Evolutionary conservation across 495 filamentous ascomycete species (phyloP).

Genomic region (Apodospora peruviana): DNA sequence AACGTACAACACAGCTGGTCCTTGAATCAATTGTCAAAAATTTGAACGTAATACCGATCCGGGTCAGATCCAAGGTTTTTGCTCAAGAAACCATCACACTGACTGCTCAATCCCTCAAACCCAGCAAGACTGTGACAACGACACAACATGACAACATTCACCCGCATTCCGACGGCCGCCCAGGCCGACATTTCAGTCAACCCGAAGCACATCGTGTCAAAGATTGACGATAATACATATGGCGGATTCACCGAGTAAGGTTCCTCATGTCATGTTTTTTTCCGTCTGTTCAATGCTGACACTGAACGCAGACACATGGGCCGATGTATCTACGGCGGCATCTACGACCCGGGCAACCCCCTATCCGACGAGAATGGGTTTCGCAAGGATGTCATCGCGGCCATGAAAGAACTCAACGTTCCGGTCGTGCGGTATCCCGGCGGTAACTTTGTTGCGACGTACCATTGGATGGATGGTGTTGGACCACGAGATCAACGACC

Average conservation of each 20-base stretch:
- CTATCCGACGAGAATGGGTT: slow-evolving; percentile 71
- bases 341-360: slow-evolving; percentile 67
- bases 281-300: background rate
- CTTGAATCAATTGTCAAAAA: too few relatives aligned
- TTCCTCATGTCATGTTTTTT: background rate
- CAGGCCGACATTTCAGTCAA: background rate
- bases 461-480: slow-evolving; percentile 77
- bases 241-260: slow-evolving; percentile 37
- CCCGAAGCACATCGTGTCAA: background rate
- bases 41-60: too few relatives aligned
- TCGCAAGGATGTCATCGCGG: slow-evolving; percentile 66
- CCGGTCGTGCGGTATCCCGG: slow-evolving; percentile 76
- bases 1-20: too few relatives aligned
- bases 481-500: slow-evolving; percentile 64
- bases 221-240: slow-evolving; percentile 15
- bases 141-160: background rate
- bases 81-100: too few relatives aligned
- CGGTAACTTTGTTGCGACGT: slow-evolving; percentile 76
- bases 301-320: slow-evolving; percentile 62
- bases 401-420: slow-evolving; percentile 62
- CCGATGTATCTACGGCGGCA: slow-evolving; percentile 78
- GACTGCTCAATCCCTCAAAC: too few relatives aligned
- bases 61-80: too few relatives aligned
- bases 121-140: too few relatives aligned
- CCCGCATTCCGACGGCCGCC: background rate